A percentile compares a stretch with the other conserved stretches of the same genome.
Conservation (phyloP, 768 basidiomycete genomes). For the Suillus lakei region DNA sequence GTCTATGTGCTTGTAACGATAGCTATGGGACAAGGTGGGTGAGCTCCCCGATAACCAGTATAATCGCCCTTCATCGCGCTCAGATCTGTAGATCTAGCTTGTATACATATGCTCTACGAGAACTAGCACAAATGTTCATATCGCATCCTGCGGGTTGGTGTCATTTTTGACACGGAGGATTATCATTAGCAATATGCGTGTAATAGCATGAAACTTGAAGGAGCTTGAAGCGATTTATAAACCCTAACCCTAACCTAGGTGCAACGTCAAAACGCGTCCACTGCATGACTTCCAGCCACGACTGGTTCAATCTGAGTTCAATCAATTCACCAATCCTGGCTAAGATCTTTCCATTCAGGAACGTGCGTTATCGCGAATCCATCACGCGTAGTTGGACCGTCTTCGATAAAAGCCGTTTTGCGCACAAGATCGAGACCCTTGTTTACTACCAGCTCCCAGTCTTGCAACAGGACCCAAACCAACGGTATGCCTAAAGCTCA, state of each 20-base stretch:
- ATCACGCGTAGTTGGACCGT: background rate
- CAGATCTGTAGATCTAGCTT: background rate
- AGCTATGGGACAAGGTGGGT: constrained; percentile 41
- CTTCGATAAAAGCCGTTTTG: background rate
- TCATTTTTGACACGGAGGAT: no score
- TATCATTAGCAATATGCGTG: background rate
- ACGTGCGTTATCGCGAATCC: constrained; percentile 2
- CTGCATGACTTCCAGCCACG: background rate
- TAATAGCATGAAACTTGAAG: no score
- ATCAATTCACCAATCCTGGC: constrained; percentile 14
- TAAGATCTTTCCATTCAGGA: constrained; percentile 4
- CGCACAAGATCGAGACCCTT: constrained; percentile 2
- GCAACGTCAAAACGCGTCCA: background rate
- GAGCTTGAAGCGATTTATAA: background rate
- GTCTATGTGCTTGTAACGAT: constrained; percentile 73
- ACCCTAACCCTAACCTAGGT: constrained; percentile 4
- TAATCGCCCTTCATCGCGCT: background rate
- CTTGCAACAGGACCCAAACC: background rate
- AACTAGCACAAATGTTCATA: no score
- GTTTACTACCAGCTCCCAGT: background rate
- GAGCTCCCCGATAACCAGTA: background rate
- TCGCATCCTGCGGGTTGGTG: no score
- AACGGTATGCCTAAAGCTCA: constrained; percentile 40
- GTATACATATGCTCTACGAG: background rate
- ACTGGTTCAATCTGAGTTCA: constrained; percentile 3